Base-by-base conservation (phyloP, 2,329 filamentous ascomycete genomes). In the Grosmannia clavigera region DNA sequence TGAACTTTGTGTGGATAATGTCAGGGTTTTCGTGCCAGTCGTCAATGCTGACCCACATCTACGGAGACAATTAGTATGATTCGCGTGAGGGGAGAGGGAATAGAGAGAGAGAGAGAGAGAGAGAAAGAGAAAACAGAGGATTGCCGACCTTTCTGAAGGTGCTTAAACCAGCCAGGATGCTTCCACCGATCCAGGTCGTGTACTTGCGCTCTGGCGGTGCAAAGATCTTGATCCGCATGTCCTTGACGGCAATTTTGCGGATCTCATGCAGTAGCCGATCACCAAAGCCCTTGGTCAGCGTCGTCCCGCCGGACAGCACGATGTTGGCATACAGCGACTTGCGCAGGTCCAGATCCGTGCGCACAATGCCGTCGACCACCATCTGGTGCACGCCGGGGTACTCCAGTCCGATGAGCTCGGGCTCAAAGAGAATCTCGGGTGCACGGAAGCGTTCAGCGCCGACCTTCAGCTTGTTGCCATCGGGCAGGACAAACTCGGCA, bases 11-110 rank as follows among this genome's bases (percentile, higher is more conserved):
- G 75, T 97, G 92, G 71, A 99, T 97, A 68, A 99, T 94, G 70
- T 99, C 92, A 22, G 94, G 94, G 71, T 99, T 96, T 81, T 99
- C 94, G 73, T 99, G 94, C 94, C 94, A 99, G 78, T 99, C 94
- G 71, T 97, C 94, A 71, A 96, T 92, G 75, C 91, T 96, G 70
- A 99, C 94, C 91, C 94, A 97, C 94, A 99, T 99, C 92, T 96
- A 71, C 61, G 63, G 52, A 31, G 48, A 27, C 14, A 57, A 12
- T 61, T 40, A 51, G 61, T 25, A 53, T 31, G n/a, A 22, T 31
- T 31, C 29, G 7, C 4, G 3, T 5, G 29, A 31, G 29, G 29
- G 29, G 29, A 12, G 5, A 19, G 2, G 7, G 9, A 2, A 46
- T 2, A 5, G 31, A 31, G 31, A 31, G 7, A 31, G 31, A 22